Percentiles rank a stretch among this genome's conserved stretches.
These are phyloP conservation scores for Panellus pusillus DNA, from an alignment of 768 basidiomycete genomes.

Conservation along the genomic window DNA sequence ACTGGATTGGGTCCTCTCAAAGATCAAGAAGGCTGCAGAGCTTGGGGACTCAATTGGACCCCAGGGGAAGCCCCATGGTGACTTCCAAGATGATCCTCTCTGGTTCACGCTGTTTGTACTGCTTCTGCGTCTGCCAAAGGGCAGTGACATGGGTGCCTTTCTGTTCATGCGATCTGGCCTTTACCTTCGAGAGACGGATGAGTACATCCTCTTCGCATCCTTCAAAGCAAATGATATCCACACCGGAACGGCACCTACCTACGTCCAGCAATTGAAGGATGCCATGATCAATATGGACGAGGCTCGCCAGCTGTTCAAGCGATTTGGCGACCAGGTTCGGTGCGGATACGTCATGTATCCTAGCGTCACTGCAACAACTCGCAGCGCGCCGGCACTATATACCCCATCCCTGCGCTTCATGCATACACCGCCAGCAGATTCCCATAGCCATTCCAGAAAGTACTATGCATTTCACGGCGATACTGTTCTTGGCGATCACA, in stretches of 20 bases:
- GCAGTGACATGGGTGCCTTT: slow-evolving; percentile 4
- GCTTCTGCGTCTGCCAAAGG: neutral
- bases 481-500: neutral
- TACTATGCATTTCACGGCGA: neutral
- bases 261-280: neutral
- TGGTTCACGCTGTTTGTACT: slow-evolving; percentile 2
- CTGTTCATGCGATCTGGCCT: slow-evolving; percentile 1
- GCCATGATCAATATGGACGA: neutral
- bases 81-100: neutral
- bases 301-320: neutral
- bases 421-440: neutral
- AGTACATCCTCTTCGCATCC: neutral
- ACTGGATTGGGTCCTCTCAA: no score
- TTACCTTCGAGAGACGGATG: slow-evolving; percentile 1
- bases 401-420: slow-evolving; percentile 2
- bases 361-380: slow-evolving; percentile 1
- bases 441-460: neutral
- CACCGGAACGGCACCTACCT: neutral
- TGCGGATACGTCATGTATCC: slow-evolving; percentile 9
- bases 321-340: neutral
- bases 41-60: neutral
- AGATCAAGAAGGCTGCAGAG: no score
- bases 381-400: neutral
- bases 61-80: neutral
- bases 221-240: slow-evolving; percentile 7